Evolutionary conservation across 2,329 filamentous ascomycete species (phyloP), one percentile per base, ranked within the genome.

Genomic region (Penicillium brevicompactum): DNA sequence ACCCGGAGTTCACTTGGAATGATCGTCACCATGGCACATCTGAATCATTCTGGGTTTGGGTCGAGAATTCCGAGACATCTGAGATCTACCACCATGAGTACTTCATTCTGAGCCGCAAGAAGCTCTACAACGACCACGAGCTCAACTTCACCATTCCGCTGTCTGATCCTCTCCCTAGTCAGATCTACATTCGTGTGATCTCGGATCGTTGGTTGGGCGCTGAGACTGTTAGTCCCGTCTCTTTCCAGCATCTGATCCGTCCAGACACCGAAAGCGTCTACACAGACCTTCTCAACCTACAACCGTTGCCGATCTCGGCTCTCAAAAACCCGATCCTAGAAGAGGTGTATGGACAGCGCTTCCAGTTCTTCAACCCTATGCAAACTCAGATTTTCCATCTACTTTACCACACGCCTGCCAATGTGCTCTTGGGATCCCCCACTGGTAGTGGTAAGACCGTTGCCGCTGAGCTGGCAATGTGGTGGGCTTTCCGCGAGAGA

Each of bases 341-440:
- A 71, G 91, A 94, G 57, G 84, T 99, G 1, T 99, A 99, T 67
- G 87, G 83, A 0, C 81, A 93, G 70, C 85, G 92, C 31, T 99
- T 99, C 74, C 88, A 94, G 61, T 99, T 88, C 75, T 99, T 99
- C 82, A 99, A 99, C 70, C 94, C 94, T 0, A 97, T 99, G 95
- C 94, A 99, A 74, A 97, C 94, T 0, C 94, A 99, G 69, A 91
- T 99, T 49, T 99, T 99, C 76, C 94, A 99, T 68, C 93, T 91
- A 13, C 83, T 99, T 32, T 99, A 99, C 63, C 89, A 97, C 70
- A 97, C 94, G 0, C 76, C 89, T 7, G 88, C 90, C 44, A 99
- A 99, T 69, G 92, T 99, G 4, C 83, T 99, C 3, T 83, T 99
- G 8, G 94, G 95, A 7, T 97, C 94, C 2, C 95, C 94, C 0